Percentiles rank a stretch among this genome's conserved stretches.
These are phyloP conservation scores for Vicia sativa DNA, from an alignment of 306 rosid species.

Conservation along the genomic window DNA sequence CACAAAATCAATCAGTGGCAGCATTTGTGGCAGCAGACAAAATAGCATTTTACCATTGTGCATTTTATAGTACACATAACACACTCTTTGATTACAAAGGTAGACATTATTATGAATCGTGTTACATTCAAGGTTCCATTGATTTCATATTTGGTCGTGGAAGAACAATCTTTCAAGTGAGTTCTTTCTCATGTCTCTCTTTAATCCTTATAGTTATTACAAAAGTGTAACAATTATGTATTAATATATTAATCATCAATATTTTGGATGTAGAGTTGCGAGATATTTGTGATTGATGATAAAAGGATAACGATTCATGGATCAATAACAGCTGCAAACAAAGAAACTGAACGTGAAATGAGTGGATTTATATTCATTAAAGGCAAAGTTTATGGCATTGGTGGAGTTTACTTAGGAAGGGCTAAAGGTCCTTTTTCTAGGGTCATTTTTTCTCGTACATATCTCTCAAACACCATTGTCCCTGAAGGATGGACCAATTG, in stretches of 20 bases:
- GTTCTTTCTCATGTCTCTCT: neutral
- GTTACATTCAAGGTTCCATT: slow-evolving; percentile 84
- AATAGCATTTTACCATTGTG: slow-evolving; percentile 85
- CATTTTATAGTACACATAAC: slow-evolving; percentile 87
- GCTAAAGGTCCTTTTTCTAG: slow-evolving; percentile 76
- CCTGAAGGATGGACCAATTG: slow-evolving; percentile 78
- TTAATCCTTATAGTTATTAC: too few relatives aligned
- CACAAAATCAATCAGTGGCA: slow-evolving; percentile 96
- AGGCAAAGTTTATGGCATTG: slow-evolving; percentile 69
- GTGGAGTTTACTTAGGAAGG: slow-evolving; percentile 72
- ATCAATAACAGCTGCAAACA: slow-evolving; percentile 68
- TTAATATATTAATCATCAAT: neutral
- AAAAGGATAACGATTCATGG: slow-evolving; percentile 61
- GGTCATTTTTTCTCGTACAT: slow-evolving; percentile 55
- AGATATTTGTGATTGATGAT: slow-evolving; percentile 76
- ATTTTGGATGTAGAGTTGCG: slow-evolving; percentile 56
- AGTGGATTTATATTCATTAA: slow-evolving; percentile 67
- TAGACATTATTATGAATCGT: slow-evolving; percentile 73
- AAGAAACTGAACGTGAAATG: slow-evolving; percentile 49
- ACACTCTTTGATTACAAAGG: slow-evolving; percentile 90
- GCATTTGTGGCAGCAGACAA: slow-evolving; percentile 78
- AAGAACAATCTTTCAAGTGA: slow-evolving; percentile 61
- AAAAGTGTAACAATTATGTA: neutral
- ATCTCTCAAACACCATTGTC: slow-evolving; percentile 62
- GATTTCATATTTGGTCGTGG: slow-evolving; percentile 95